A percentile compares a stretch with the other conserved stretches of the same genome.
phyloP scores from a whole-genome alignment of 495 filamentous ascomycete genomes.

The Annulohypoxylon stygium region DNA sequence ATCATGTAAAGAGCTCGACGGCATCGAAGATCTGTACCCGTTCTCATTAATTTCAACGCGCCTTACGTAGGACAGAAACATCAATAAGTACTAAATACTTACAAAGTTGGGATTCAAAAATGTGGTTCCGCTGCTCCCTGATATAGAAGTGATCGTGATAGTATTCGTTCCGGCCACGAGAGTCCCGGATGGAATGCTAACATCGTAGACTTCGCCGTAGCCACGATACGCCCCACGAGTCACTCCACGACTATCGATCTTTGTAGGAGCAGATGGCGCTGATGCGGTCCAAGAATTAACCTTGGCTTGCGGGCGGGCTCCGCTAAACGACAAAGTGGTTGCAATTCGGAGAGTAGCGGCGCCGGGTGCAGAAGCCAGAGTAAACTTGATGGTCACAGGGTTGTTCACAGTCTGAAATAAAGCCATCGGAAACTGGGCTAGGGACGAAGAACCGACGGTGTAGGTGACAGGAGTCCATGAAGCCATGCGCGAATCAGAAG shows the following conservation, averaged over 20 bases:
- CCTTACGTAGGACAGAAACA: not conserved
- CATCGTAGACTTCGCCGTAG: conserved; percentile 71
- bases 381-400: conserved; percentile 73
- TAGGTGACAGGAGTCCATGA: conserved; percentile 71
- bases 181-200: conserved; percentile 66
- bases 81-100: conserved; percentile 49
- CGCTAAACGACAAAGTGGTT: conserved; percentile 72
- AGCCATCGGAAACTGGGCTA: conserved; percentile 73
- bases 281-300: conserved; percentile 66
- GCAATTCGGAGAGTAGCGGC: conserved; percentile 72
- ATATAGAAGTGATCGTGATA: conserved; percentile 70
- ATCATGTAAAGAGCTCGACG: conserved; percentile 63
- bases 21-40: conserved; percentile 66
- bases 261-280: conserved; percentile 67
- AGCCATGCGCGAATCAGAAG: conserved; percentile 71
- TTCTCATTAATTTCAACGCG: conserved; percentile 5
- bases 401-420: conserved; percentile 72
- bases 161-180: conserved; percentile 71
- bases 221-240: conserved; percentile 75
- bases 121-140: conserved; percentile 66
- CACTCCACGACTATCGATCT: conserved; percentile 74
- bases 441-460: conserved; percentile 66
- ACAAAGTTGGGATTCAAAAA: conserved; percentile 74
- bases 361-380: conserved; percentile 61
- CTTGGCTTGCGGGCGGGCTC: conserved; percentile 61